Evolutionary conservation across 2,329 filamentous ascomycete species (phyloP), one percentile per base, ranked within the genome.

Genomic region (Fusarium sp.): DNA sequence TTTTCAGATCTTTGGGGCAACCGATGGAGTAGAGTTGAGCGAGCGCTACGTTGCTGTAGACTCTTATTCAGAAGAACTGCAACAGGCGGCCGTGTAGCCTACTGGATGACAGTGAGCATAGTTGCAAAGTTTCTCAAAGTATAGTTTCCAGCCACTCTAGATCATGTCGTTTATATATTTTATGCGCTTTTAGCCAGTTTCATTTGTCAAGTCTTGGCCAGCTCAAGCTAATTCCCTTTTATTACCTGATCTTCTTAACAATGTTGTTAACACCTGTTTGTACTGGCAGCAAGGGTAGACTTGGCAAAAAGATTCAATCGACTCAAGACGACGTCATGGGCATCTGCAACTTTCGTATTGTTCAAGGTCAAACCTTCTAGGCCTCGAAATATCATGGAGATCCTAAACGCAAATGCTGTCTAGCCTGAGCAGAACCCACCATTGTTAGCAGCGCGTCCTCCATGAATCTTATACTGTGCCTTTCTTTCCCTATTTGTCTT

Each of bases 301-400:
- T 11, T 3, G 6, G 14, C 1, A 42, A 24, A 24, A 5, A 17
- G 1, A 6, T n/a, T 5, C 9, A 42, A 42, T 17, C 14, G 9
- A 42, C 15, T 42, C 22, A 24, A 42, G 22, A 17, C 5, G 9
- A 7, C 41, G 41, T 11, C 41, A 3, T 42, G 41, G 6, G n/a
- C 6, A 24, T 11, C 6, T 20, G 22, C 14, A 42, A 42, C 41
- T 42, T 42, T 42, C 3, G 10, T 24, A 11, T 42, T 0, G 10
- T 17, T 42, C 9, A 7, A 42, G 41, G 22, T 24, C n/a, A 24
- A 42, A 10, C 41, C 6, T n/a, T 8, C 9, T 10, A 42, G 14
- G 9, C 41, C 41, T 15, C 14, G 14, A 24, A n/a, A 42, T 42
- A n/a, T 42, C 14, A 42, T 17, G 20, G 11, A 22, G 39, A 41